phyloP scores from a whole-genome alignment of 192 early-diverging fungal species.

The Paraglomus occultum region DNA sequence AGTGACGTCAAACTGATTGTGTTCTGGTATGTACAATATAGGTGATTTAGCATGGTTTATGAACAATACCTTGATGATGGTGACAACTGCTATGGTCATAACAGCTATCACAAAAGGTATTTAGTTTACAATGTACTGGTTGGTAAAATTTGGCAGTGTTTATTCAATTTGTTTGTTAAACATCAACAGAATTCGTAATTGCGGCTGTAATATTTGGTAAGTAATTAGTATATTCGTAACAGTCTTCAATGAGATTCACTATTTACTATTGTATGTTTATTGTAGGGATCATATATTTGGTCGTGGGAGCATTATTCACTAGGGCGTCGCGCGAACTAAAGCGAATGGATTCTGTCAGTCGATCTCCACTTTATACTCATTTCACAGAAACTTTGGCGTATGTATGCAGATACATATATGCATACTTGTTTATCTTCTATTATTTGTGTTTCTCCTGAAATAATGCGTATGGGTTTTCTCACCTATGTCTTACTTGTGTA shows the following conservation, averaged over 20 bases:
- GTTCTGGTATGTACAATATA: conserved; percentile 48
- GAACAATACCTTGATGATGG: conserved; percentile 42
- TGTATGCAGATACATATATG: too few relatives aligned
- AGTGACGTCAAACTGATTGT: conserved; percentile 53
- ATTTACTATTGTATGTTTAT: conserved; percentile 40
- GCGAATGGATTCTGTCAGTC: conserved; percentile 74
- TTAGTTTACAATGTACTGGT: too few relatives aligned
- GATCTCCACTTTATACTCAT: conserved; percentile 77
- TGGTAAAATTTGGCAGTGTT: too few relatives aligned
- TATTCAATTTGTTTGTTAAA: background rate
- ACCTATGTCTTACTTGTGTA: conserved; percentile 75
- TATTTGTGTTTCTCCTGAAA: too few relatives aligned
- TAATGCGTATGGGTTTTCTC: conserved; percentile 52
- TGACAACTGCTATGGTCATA: conserved; percentile 47
- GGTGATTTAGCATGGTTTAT: conserved; percentile 47
- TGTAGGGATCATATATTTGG: conserved; percentile 50
- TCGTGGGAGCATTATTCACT: conserved; percentile 66
- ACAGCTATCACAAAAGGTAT: conserved; percentile 34
- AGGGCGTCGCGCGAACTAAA: conserved; percentile 84
- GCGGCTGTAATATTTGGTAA: conserved; percentile 9
- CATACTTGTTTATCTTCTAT: too few relatives aligned
- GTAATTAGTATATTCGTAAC: conserved; percentile 35
- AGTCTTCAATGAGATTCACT: conserved; percentile 38
- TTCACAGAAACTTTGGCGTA: conserved; percentile 71
- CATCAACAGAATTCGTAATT: conserved; percentile 18